Evolutionary conservation across 106 monocot genomes (phyloP), one percentile per base, ranked within the genome.

Genomic region (Dendrobium chrysotoxum): DNA sequence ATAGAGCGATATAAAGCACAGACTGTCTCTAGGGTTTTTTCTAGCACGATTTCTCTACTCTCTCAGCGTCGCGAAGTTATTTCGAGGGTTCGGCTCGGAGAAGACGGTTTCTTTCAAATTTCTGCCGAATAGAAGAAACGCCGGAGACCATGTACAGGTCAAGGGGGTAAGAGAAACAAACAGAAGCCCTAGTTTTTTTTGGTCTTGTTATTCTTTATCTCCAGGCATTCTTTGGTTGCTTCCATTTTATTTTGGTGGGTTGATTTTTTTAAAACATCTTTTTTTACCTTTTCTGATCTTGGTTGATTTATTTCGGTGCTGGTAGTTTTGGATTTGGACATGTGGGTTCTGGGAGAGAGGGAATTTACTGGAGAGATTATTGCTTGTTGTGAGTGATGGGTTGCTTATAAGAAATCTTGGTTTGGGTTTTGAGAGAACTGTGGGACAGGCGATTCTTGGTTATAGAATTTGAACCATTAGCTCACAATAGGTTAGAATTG

Each of bases 151-250:
- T 65, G 64, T 65, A 65, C 64, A 26, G 64, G 26, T 65, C 64
- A 65, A 65, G 64, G 64, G 64, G 64, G 64, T 65, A 65, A 65
- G 64, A 65, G 7, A 65, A n/a, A 25, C 64, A n/a, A 57, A 65
- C 64, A 23, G 4, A 65, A 65, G 2, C 64, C 64, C 26, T 65
- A 26, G 5, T 7, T 57, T 5, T n/a, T 65, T 65, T 26, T 65
- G 25, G 23, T 65, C 26, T 65, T 65, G 64, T 23, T 26, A 26
- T 4, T 65, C 64, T 23, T 65, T 26, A 35, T 23, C 26, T 65
- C 1, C 7, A 26, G 21, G 64, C 64, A 65, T 65, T 26, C n/a
- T 61, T 21, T 61, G 4, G 58, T 11, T 46, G 12, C 7, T 46
- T 10, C 12, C 46, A 46, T 46, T 54, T 54, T 54, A 13, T 54